phyloP scores from a whole-genome alignment of 1,139 yeast genomes.

The Pichia terricola region DNA sequence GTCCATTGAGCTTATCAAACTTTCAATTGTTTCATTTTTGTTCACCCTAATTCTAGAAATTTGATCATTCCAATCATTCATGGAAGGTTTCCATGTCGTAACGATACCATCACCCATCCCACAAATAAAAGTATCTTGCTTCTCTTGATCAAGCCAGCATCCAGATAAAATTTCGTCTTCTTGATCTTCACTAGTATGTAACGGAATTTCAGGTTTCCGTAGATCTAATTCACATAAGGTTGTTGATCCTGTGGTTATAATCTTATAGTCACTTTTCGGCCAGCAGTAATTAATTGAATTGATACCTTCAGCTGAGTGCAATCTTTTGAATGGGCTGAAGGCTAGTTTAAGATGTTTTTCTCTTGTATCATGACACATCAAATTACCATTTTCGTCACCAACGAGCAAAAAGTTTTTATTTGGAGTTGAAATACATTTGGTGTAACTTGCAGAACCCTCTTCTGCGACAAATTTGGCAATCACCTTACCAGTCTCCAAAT shows the following conservation, averaged over 20 bases:
- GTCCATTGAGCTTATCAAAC: constrained; percentile 66
- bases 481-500: constrained; percentile 68
- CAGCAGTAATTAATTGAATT: constrained; percentile 64
- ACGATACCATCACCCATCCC: constrained; percentile 78
- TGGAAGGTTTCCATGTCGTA: constrained; percentile 76
- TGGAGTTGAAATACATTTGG: constrained; percentile 53
- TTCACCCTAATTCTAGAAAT: constrained; percentile 66
- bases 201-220: constrained; percentile 40
- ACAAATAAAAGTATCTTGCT: constrained; percentile 47
- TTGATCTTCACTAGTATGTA: constrained; percentile 72
- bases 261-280: constrained; percentile 69
- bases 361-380: constrained; percentile 53
- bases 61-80: constrained; percentile 61
- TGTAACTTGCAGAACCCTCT: constrained; percentile 26
- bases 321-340: constrained; percentile 34
- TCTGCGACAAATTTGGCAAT: constrained; percentile 34
- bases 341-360: constrained; percentile 27
- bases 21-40: constrained; percentile 69
- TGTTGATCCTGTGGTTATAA: constrained; percentile 74
- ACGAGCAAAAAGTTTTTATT: constrained; percentile 58
- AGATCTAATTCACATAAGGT: constrained; percentile 73
- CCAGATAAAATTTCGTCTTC: constrained; percentile 83
- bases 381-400: constrained; percentile 74
- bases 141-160: constrained; percentile 55
- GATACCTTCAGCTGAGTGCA: constrained; percentile 55